Evolutionary conservation across 371 early-diverging fungal species (phyloP), one percentile per base, ranked within the genome.

Genomic region (Rhizomucor miehei): DNA sequence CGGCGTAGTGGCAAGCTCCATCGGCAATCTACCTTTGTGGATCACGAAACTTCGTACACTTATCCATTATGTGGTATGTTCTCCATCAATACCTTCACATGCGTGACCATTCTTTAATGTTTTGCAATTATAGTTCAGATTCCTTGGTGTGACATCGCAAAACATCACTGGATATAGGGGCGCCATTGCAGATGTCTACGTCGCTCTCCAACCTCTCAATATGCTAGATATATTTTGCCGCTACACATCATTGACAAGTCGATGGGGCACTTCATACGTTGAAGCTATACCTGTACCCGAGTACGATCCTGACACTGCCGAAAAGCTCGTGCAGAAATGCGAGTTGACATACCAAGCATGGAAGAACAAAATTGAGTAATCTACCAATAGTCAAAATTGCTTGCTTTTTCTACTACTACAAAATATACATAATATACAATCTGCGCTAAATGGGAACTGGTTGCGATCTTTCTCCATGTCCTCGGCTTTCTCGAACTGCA

Each of bases 1-100:
- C 19, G 91, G 91, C 19, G 84, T 89, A 25, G 90, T 89, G 6
- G 82, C 83, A 13, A 79, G 76, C 24, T 71, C 76, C 5, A 88
- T 91, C 54, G 77, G 84, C 16, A 71, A 73, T 29, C 50, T 89
- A 21, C 68, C 77, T 12, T 2, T 41, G 0, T 75, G 84, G 70
- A 54, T 89, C 1, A 59, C 65, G 0, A 44, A 63, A 0, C 53
- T 70, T 6, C 69, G 84, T 46, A 60, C 61, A 5, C 20, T 68
- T 21, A 35, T 73, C 25, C 84, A 84, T 53, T 79, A 77, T 44
- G 9, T 81, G 43, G 70, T 81, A 59, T 57, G 61, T 58, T 5
- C 5, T 52, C 12, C 8, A 17, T 17, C 6, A 10, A 21, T 16
- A 43, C 11, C 24, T 23, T 8, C 23, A 44, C 23, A 11, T 14